Conservation (phyloP, 176 grass and related monocot species). For the Miscanthus lutarioriparius region DNA sequence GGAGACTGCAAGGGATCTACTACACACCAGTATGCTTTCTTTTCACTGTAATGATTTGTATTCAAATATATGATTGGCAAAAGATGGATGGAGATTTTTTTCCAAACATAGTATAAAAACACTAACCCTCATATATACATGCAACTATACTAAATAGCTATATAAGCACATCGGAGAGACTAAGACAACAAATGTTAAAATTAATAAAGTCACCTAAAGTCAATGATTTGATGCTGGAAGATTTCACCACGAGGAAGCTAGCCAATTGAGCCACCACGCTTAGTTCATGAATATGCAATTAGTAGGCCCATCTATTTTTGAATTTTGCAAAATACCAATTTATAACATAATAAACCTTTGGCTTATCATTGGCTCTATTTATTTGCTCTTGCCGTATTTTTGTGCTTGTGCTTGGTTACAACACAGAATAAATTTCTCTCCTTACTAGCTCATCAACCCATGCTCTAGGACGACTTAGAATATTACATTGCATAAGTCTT, state of each 20-base stretch:
- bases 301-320: too few species aligned
- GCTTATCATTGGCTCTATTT: too few species aligned
- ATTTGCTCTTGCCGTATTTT: too few species aligned
- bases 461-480: neutral
- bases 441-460: neutral
- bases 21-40: conserved; percentile 41
- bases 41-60: neutral
- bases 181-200: too few species aligned
- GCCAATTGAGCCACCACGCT: too few species aligned
- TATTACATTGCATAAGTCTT: neutral
- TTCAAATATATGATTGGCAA: neutral
- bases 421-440: too few species aligned
- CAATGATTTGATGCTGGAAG: too few species aligned
- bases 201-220: too few species aligned
- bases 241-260: too few species aligned
- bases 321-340: too few species aligned
- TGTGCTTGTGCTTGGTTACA: neutral
- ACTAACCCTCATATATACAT: neutral
- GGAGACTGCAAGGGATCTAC: conserved; percentile 4
- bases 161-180: neutral
- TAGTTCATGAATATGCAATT: too few species aligned
- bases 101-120: neutral
- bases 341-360: too few species aligned
- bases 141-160: neutral
- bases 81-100: neutral